Evolutionary conservation across 192 early-diverging fungal species (phyloP).

Genomic region (Backusella australiensis): DNA sequence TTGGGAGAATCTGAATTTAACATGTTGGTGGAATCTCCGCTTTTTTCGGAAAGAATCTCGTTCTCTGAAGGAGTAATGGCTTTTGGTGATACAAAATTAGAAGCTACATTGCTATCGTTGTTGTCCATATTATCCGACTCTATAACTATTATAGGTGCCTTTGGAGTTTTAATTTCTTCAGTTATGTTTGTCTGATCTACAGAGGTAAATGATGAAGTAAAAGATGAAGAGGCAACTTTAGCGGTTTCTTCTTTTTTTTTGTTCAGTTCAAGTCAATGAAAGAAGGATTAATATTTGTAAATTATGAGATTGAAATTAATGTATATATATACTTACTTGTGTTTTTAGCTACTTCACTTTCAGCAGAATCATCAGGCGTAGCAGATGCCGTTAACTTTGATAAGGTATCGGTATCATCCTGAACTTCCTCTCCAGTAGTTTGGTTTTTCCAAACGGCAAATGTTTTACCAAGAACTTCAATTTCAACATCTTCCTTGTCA

Average conservation of each 20-base stretch:
- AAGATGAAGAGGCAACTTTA: neutral
- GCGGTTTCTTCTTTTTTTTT: neutral
- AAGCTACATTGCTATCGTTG: neutral
- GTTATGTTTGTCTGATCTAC: neutral
- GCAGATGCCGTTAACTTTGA: neutral
- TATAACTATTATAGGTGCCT: neutral
- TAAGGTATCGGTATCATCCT: neutral
- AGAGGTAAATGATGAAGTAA: neutral
- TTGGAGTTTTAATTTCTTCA: neutral
- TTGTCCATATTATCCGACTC: neutral
- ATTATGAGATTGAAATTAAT: neutral
- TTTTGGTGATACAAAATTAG: neutral
- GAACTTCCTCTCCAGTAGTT: neutral
- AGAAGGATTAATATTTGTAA: neutral
- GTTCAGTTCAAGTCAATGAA: neutral
- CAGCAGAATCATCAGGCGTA: neutral
- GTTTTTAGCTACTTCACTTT: neutral
- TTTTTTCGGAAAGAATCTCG: neutral
- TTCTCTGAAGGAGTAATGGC: neutral
- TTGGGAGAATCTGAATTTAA: neutral
- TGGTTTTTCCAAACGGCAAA: conserved; percentile 6
- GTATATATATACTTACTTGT: neutral
- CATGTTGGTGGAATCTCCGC: neutral
- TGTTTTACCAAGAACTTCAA: neutral
- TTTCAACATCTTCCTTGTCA: conserved; percentile 10